Evolutionary conservation across 2,329 filamentous ascomycete species (phyloP).

Genomic region (Diaporthe vexans): DNA sequence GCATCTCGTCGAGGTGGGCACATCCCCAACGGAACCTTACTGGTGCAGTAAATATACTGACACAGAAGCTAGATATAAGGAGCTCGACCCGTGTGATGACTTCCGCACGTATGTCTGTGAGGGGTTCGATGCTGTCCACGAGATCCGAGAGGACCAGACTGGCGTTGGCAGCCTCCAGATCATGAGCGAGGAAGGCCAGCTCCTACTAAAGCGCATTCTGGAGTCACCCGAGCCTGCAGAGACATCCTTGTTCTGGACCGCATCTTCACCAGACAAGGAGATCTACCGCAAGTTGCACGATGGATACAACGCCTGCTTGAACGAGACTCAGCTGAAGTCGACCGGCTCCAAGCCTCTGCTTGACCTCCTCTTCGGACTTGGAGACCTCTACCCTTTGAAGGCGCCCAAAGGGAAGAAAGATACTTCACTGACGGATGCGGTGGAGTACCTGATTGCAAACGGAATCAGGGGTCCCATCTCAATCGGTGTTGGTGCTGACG

Average conservation of each 20-base stretch:
- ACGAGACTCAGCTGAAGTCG: constrained; percentile 69
- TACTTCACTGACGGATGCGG: constrained; percentile 52
- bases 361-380: constrained; percentile 66
- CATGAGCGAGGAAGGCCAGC: constrained; percentile 72
- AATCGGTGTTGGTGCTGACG: constrained; percentile 58
- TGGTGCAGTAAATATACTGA: constrained; percentile 45
- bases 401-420: constrained; percentile 26
- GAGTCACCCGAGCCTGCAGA: constrained; percentile 67
- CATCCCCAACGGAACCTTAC: neutral
- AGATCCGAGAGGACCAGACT: constrained; percentile 74
- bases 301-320: constrained; percentile 76
- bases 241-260: constrained; percentile 49
- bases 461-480: constrained; percentile 57
- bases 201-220: constrained; percentile 72
- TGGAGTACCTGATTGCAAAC: constrained; percentile 56
- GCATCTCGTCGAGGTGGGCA: constrained; percentile 40
- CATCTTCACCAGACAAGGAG: constrained; percentile 64
- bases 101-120: constrained; percentile 73
- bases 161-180: constrained; percentile 71
- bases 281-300: constrained; percentile 78
- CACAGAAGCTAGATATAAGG: constrained; percentile 57
- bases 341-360: constrained; percentile 69
- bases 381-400: constrained; percentile 49
- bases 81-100: constrained; percentile 77
- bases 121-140: constrained; percentile 74